Conservation (phyloP, 768 basidiomycete genomes). For the Podaxis sp. region DNA sequence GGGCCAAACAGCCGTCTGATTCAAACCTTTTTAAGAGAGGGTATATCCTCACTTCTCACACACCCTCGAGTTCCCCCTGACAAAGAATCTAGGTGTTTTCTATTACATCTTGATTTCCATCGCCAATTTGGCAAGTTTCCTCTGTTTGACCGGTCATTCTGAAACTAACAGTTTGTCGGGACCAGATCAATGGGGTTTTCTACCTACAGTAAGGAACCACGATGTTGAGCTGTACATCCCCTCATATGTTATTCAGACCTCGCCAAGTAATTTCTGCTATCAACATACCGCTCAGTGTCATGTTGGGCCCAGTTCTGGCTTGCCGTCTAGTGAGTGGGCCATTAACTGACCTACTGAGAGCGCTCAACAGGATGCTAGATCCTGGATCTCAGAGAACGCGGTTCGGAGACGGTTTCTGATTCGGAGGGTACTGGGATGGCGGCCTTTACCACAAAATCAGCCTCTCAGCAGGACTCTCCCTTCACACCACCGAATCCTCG, state of each 20-base stretch:
- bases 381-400: conserved; percentile 77
- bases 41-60: conserved; percentile 25
- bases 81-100: conserved; percentile 54
- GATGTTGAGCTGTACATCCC: not conserved
- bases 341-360: conserved; percentile 1
- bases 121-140: conserved; percentile 56
- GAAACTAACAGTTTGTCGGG: not conserved
- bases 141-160: not conserved
- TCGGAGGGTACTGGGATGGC: conserved; percentile 69
- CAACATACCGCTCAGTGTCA: conserved; percentile 80
- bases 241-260: conserved; percentile 42
- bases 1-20: conserved; percentile 76
- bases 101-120: conserved; percentile 86
- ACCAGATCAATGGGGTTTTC: conserved; percentile 73
- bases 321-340: conserved; percentile 58
- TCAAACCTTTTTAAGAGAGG: conserved; percentile 82
- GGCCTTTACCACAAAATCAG: conserved; percentile 62
- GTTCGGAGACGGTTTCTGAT: conserved; percentile 72
- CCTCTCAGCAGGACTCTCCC: conserved; percentile 50
- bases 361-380: conserved; percentile 38
- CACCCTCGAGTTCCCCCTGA: not conserved
- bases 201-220: conserved; percentile 64
- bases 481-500: conserved; percentile 48
- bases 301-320: conserved; percentile 76
- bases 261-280: conserved; percentile 80